phyloP scores from a whole-genome alignment of 441 rosid species.

The Codiaeum variegatum region DNA sequence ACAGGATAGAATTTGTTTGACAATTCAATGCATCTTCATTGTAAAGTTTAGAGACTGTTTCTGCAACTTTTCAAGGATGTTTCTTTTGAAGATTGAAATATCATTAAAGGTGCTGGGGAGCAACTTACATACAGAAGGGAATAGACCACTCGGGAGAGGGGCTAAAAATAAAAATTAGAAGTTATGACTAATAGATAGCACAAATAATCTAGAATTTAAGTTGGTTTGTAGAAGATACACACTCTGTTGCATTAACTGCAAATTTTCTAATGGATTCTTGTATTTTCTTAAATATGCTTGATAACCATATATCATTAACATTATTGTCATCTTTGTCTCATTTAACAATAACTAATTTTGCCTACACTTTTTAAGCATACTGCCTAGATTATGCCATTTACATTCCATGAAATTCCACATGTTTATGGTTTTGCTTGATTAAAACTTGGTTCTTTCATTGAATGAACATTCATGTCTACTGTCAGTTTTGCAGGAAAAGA shows the following conservation, averaged over 20 bases:
- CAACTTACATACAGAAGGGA: neutral
- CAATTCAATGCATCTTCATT: neutral
- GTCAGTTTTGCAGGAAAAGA: slow-evolving; percentile 94
- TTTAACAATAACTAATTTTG: neutral
- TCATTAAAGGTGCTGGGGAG: neutral
- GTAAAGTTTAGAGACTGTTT: neutral
- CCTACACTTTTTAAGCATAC: neutral
- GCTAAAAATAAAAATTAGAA: too few species aligned
- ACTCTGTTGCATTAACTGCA: too few species aligned
- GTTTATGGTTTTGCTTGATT: slow-evolving; percentile 6
- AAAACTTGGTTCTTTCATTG: slow-evolving; percentile 10
- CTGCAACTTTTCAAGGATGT: neutral
- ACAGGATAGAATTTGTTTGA: slow-evolving; percentile 50
- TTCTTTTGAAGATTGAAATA: neutral
- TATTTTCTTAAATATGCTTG: too few species aligned
- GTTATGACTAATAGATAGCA: too few species aligned
- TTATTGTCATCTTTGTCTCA: too few species aligned
- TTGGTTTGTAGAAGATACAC: too few species aligned
- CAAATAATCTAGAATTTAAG: too few species aligned
- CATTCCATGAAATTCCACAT: neutral
- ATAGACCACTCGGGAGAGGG: neutral
- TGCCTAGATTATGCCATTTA: slow-evolving; percentile 14
- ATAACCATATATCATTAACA: too few species aligned
- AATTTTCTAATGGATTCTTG: too few species aligned
- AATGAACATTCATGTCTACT: slow-evolving; percentile 25